phyloP scores from a whole-genome alignment of 1,284 basidiomycete genomes.

The Ceratobasidium sp. region DNA sequence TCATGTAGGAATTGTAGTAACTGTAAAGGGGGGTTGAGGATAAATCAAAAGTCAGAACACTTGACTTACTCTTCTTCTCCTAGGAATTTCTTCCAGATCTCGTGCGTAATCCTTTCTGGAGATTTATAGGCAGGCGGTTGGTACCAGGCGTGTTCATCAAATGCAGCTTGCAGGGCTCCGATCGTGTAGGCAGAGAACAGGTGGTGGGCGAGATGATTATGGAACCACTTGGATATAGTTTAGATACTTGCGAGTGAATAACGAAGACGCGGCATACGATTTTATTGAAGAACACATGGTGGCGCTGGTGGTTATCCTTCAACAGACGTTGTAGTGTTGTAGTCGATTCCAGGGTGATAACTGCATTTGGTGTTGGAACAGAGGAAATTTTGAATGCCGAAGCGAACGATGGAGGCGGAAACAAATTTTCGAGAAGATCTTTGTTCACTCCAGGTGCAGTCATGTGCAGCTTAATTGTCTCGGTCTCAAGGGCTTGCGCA shows the following conservation, averaged over 20 bases:
- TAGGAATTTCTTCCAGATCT: conserved; percentile 37
- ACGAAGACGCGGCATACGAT: conserved; percentile 62
- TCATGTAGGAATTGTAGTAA: conserved; percentile 64
- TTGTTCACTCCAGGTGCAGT: conserved; percentile 7
- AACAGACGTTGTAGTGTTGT: conserved; percentile 56
- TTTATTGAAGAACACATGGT: conserved; percentile 70
- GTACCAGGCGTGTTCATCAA: conserved; percentile 27
- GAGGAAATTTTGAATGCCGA: conserved; percentile 46
- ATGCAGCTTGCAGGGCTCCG: conserved; percentile 36
- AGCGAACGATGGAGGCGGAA: conserved; percentile 52
- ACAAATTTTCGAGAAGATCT: conserved; percentile 48
- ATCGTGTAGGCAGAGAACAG: conserved; percentile 38
- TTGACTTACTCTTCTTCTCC: not conserved
- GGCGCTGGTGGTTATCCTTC: conserved; percentile 63
- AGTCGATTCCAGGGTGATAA: conserved; percentile 60
- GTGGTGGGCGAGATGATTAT: conserved; percentile 41
- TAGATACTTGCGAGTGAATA: no score
- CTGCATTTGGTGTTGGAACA: conserved; percentile 56
- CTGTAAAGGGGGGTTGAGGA: conserved; percentile 48
- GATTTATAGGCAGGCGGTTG: conserved; percentile 35
- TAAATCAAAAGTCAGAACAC: not conserved
- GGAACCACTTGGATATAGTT: conserved; percentile 6
- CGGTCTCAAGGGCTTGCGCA: no score
- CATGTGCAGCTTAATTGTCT: no score
- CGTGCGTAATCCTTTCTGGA: conserved; percentile 25